These are phyloP conservation scores for Apiotrichum sp. DNA, from an alignment of 1,284 basidiomycete genomes.

Conservation along the genomic window DNA sequence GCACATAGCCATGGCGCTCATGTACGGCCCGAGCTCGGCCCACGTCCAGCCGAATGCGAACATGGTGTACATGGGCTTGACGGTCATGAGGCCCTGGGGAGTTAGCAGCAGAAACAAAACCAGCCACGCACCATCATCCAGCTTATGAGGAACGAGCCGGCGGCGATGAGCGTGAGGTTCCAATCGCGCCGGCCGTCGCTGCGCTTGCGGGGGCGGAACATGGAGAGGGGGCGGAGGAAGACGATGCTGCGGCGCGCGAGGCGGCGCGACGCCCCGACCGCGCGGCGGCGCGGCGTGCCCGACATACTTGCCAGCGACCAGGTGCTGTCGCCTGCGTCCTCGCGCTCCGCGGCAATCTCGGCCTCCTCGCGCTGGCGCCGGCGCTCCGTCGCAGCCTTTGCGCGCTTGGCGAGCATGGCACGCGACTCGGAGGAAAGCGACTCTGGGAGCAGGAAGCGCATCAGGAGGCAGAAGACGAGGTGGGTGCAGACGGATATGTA, in stretches of 20 bases:
- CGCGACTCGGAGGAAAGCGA: slow-evolving; percentile 53
- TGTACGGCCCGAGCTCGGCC: slow-evolving; percentile 69
- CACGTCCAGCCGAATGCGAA: slow-evolving; percentile 66
- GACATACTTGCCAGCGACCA: slow-evolving; percentile 15
- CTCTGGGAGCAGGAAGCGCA: slow-evolving; percentile 66
- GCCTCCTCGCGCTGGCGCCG: slow-evolving; percentile 25
- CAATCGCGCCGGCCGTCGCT: slow-evolving; percentile 53
- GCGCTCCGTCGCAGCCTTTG: slow-evolving; percentile 40
- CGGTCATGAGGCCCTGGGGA: no score
- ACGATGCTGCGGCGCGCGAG: slow-evolving; percentile 45
- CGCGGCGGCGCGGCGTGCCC: slow-evolving; percentile 5
- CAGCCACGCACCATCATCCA: slow-evolving; percentile 55
- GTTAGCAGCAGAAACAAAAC: no score
- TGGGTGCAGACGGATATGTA: slow-evolving; percentile 53
- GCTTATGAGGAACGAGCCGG: slow-evolving; percentile 48
- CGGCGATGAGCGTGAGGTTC: slow-evolving; percentile 58
- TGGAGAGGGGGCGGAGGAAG: slow-evolving; percentile 60
- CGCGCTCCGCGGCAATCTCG: slow-evolving; percentile 42
- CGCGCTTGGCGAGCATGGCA: slow-evolving; percentile 30
- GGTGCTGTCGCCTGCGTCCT: slow-evolving; percentile 12
- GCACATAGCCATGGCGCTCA: slow-evolving; percentile 57
- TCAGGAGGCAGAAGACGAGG: slow-evolving; percentile 52
- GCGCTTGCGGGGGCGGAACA: slow-evolving; percentile 57
- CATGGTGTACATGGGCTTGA: slow-evolving; percentile 64
- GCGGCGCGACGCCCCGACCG: slow-evolving; percentile 27